A percentile compares a stretch with the other conserved stretches of the same genome.
Evolutionary conservation across 352 stramenopile species (phyloP).

Genomic region (Pythium utonaiense): DNA sequence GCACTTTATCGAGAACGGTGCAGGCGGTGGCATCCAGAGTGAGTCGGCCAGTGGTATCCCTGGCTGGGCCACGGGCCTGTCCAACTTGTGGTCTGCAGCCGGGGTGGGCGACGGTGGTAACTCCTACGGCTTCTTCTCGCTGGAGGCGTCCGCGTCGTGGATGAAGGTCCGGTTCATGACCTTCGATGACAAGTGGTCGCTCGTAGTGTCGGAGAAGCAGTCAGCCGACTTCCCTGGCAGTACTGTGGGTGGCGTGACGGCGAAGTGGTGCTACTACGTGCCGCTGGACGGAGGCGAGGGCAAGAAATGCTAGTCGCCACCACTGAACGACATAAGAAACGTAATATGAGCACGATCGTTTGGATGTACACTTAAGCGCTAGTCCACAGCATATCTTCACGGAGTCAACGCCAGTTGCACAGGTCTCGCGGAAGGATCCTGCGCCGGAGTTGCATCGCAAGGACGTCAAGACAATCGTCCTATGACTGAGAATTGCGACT

Average conservation of each 20-base stretch:
- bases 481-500: too few species aligned
- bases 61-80: not conserved
- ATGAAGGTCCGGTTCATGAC: not conserved
- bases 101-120: slow-evolving; percentile 1
- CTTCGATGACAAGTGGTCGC: not conserved
- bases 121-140: slow-evolving; percentile 12
- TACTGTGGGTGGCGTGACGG: not conserved
- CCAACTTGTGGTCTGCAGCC: not conserved
- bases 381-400: too few species aligned
- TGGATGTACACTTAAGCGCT: too few species aligned
- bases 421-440: too few species aligned
- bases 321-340: too few species aligned
- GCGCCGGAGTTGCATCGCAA: too few species aligned
- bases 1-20: slow-evolving; percentile 30
- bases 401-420: too few species aligned
- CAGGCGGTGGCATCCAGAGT: slow-evolving; percentile 26
- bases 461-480: too few species aligned
- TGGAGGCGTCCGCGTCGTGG: not conserved
- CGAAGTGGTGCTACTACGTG: not conserved
- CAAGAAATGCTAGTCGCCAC: too few species aligned
- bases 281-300: not conserved
- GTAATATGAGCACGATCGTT: too few species aligned
- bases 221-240: not conserved
- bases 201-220: not conserved
- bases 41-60: slow-evolving; percentile 8